Base-by-base conservation (phyloP, 805 yeast genomes). In the Cyberlindnera maritima region DNA sequence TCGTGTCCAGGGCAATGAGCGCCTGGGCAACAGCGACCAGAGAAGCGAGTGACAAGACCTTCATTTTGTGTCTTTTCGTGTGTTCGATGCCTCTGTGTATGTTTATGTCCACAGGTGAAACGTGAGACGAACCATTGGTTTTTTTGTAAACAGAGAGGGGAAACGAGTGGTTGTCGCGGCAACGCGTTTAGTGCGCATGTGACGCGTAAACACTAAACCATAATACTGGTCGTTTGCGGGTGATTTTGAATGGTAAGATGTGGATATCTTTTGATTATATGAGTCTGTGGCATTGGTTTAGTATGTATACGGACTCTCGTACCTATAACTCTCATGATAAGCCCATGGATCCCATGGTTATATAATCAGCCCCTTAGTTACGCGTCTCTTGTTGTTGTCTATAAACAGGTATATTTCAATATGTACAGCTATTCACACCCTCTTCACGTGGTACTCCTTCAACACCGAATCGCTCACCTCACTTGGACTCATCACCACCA, bases 401-500 rank as follows among this genome's bases (percentile, higher is more conserved):
- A n/a, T n/a, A n/a, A n/a, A n/a, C n/a, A n/a, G n/a, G n/a, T n/a
- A n/a, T n/a, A 21, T 21, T 21, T 9, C 25, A 21, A 21, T 21
- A 32, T 32, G 14, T 32, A 32, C 35, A 32, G 6, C 10, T 15
- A 21, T 21, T 21, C 9, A 21, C 25, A 38, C 31, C 62, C 44
- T 63, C 38, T 57, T 54, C 12, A 85, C 63, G 49, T 76, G 72
- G 60, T 91, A 91, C 13, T 75, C 72, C 8, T 64, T 64, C 46
- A 92, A 68, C 1, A 76, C 75, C 3, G 62, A 63, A 12, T 72
- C 69, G 3, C 72, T 62, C 2, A 88, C 90, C 20, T 57, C 61
- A 39, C 90, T 80, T 3, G 99, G 99, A 52, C 95, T 83, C 8
- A 80, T 85, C 7, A 94, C 96, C 38, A 92, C 88, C 1, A 88